Percentiles rank a stretch among this genome's conserved stretches.
phyloP scores from a whole-genome alignment of 1,284 basidiomycete genomes.

The Cryptococcus sp. region DNA sequence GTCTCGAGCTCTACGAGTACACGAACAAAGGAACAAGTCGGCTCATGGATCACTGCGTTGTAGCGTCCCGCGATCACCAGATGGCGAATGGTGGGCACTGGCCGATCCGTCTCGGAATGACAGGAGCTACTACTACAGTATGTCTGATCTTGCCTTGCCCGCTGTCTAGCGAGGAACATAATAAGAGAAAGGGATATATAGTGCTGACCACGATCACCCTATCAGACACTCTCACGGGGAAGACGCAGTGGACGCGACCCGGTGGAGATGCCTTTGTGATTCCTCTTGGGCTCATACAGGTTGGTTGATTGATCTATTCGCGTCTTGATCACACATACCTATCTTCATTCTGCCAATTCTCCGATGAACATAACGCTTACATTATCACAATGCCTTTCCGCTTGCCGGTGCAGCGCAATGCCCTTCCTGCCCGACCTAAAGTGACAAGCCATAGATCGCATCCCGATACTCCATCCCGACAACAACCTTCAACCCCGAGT shows the following conservation, averaged over 20 bases:
- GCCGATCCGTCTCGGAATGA: slow-evolving; percentile 73
- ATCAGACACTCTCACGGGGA: slow-evolving; percentile 69
- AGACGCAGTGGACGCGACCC: slow-evolving; percentile 87
- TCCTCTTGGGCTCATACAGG: slow-evolving; percentile 80
- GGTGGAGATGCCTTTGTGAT: slow-evolving; percentile 73
- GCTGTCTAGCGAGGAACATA: neutral
- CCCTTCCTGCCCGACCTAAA: slow-evolving; percentile 19
- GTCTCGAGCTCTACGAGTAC: slow-evolving; percentile 52
- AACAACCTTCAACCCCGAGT: slow-evolving; percentile 4
- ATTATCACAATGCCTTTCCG: neutral
- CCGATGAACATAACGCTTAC: neutral
- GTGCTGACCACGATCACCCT: slow-evolving; percentile 1
- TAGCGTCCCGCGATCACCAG: slow-evolving; percentile 70
- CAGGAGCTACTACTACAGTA: slow-evolving; percentile 82
- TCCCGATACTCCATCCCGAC: neutral
- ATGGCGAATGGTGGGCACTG: slow-evolving; percentile 96
- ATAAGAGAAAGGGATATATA: neutral
- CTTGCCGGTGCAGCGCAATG: slow-evolving; percentile 53
- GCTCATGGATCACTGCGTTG: slow-evolving; percentile 34
- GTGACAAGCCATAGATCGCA: neutral
- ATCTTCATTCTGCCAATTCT: neutral
- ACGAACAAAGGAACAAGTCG: neutral
- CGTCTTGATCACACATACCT: neutral
- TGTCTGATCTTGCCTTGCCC: slow-evolving; percentile 40
- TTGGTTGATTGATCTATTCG: slow-evolving; percentile 17